These are phyloP conservation scores for Cytidiella melzeri DNA, from an alignment of 768 basidiomycete genomes.

Conservation along the genomic window DNA sequence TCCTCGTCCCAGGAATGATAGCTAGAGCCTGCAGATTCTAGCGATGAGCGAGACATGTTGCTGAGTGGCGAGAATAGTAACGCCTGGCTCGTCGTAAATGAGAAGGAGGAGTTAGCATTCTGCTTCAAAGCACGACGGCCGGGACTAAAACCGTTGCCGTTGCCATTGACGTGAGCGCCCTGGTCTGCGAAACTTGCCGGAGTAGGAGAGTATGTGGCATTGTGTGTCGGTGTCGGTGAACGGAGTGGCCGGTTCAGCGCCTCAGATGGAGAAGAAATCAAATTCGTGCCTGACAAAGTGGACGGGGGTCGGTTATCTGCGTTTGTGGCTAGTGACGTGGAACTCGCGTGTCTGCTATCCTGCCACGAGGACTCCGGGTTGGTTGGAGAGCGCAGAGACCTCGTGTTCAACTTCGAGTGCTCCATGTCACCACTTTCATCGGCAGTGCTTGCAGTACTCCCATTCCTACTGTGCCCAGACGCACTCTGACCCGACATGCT, in stretches of 20 bases:
- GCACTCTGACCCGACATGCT: conserved; percentile 34
- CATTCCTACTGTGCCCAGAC: conserved; percentile 24
- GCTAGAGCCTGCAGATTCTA: conserved; percentile 78
- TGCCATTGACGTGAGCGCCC: conserved; percentile 21
- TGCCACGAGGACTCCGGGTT: conserved; percentile 55
- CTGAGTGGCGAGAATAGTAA: conserved; percentile 65
- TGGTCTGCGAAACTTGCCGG: conserved; percentile 44
- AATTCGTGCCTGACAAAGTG: conserved; percentile 39
- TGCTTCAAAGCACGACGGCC: conserved; percentile 52
- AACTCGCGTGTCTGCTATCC: conserved; percentile 30
- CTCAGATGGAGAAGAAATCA: conserved; percentile 42
- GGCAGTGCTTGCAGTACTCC: conserved; percentile 24
- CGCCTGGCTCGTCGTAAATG: conserved; percentile 36
- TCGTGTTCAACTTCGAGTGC: conserved; percentile 37
- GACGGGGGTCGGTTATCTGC: conserved; percentile 35
- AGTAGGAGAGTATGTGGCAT: conserved; percentile 44
- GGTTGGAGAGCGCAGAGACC: conserved; percentile 48
- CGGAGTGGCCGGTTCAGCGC: conserved; percentile 37
- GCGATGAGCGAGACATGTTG: conserved; percentile 73
- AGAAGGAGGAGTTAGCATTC: conserved; percentile 31
- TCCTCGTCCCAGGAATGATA: conserved; percentile 76
- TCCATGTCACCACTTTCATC: conserved; percentile 21
- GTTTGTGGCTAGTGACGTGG: conserved; percentile 4
- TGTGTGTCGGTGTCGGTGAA: conserved; percentile 66
- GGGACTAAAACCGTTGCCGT: conserved; percentile 22